A percentile compares a stretch with the other conserved stretches of the same genome.
Evolutionary conservation across 176 grass and related monocot species (phyloP).

Genomic region (Phoenix dactylifera): DNA sequence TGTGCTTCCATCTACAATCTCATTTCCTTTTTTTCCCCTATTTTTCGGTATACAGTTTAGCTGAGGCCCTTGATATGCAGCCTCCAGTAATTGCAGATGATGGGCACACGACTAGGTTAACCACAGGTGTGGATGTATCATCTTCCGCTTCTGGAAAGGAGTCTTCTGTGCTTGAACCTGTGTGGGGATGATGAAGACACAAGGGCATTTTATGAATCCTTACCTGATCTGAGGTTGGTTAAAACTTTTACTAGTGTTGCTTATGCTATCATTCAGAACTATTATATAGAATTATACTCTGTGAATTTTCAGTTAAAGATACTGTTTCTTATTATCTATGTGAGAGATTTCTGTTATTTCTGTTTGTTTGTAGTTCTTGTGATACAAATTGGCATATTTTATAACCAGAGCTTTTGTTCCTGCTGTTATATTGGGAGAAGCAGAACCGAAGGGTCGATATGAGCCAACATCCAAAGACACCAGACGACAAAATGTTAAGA

Average conservation of each 20-base stretch:
- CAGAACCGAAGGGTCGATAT: constrained; percentile 69
- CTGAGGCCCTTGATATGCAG: constrained; percentile 95
- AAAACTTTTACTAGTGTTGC: background rate
- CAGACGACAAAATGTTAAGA: constrained; percentile 74
- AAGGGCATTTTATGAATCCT: constrained; percentile 91
- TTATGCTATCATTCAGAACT: too few relatives aligned
- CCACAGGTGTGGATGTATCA: constrained; percentile 56
- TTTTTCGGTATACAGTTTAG: constrained; percentile 41
- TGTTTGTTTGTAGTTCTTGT: background rate
- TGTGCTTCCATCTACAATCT: background rate
- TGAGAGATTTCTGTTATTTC: too few relatives aligned
- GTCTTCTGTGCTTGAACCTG: constrained; percentile 61
- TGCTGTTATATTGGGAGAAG: constrained; percentile 87
- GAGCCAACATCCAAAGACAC: constrained; percentile 64
- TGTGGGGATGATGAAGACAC: constrained; percentile 99
- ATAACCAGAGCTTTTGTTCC: constrained; percentile 91
- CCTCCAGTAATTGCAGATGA: constrained; percentile 96
- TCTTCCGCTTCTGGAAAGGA: constrained; percentile 54
- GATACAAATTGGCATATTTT: constrained; percentile 6
- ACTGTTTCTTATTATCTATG: constrained; percentile 6
- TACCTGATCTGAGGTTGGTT: constrained; percentile 88
- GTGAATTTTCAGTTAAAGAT: too few relatives aligned
- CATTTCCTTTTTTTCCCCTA: background rate
- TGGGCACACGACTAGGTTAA: constrained; percentile 84
- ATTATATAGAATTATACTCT: too few relatives aligned